phyloP scores from a whole-genome alignment of 208 protist genomes.

The Leishmania martiniquensis region DNA sequence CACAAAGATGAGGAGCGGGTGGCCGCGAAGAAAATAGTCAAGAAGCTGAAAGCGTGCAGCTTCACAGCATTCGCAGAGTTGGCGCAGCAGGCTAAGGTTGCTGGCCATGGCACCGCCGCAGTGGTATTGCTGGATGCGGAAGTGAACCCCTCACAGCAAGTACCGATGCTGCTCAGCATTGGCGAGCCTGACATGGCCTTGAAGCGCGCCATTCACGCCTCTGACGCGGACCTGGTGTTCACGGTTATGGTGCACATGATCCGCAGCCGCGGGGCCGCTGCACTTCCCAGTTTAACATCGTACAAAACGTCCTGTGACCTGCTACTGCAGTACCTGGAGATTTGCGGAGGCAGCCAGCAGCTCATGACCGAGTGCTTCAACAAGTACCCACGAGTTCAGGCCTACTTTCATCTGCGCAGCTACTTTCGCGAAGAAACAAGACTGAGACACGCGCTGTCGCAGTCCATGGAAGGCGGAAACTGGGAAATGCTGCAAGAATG shows the following conservation, averaged over 20 bases:
- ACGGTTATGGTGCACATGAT: slow-evolving; percentile 69
- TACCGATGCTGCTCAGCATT: slow-evolving; percentile 74
- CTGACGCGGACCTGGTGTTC: slow-evolving; percentile 71
- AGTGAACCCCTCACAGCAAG: slow-evolving; percentile 42
- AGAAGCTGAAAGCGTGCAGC: slow-evolving; percentile 49
- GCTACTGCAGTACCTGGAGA: slow-evolving; percentile 52
- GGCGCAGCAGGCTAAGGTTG: slow-evolving; percentile 49
- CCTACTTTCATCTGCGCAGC: slow-evolving; percentile 42
- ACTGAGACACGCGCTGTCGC: slow-evolving; percentile 28
- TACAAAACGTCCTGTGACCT: slow-evolving; percentile 36
- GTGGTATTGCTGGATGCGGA: slow-evolving; percentile 67
- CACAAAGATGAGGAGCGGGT: slow-evolving; percentile 33
- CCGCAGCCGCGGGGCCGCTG: slow-evolving; percentile 35
- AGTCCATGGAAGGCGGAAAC: slow-evolving; percentile 29
- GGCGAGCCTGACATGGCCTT: slow-evolving; percentile 69
- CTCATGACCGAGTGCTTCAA: slow-evolving; percentile 49
- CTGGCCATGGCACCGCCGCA: slow-evolving; percentile 52
- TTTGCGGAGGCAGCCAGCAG: slow-evolving; percentile 40
- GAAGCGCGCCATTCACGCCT: slow-evolving; percentile 41
- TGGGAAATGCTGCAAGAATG: slow-evolving; percentile 72
- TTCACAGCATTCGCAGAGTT: slow-evolving; percentile 63
- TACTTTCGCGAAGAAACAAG: slow-evolving; percentile 59
- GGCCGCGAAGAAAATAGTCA: slow-evolving; percentile 45
- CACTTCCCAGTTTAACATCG: slow-evolving; percentile 38
- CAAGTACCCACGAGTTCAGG: slow-evolving; percentile 45